Evolutionary conservation across 106 monocot genomes (phyloP).

Genomic region (Dactylorhiza incarnata): DNA sequence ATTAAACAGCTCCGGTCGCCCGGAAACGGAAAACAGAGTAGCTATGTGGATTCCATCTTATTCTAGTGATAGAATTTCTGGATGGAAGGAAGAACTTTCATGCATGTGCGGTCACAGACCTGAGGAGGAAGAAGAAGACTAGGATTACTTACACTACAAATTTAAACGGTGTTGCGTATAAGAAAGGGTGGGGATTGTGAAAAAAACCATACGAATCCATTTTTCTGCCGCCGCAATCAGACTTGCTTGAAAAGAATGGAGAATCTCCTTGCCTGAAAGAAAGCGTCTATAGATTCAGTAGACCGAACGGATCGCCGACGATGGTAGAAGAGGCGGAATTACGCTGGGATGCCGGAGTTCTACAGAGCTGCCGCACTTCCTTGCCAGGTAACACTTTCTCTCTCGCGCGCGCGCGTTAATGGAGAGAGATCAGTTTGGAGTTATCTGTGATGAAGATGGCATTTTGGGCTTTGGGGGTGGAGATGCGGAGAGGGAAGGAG

Average conservation of each 20-base stretch:
- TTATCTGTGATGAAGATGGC: background rate
- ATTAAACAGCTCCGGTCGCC: background rate
- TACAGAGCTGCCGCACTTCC: background rate
- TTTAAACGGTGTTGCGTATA: background rate
- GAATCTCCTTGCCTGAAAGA: background rate
- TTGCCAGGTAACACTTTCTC: background rate
- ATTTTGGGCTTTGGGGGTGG: background rate
- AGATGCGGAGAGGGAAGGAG: background rate
- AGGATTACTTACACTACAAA: background rate
- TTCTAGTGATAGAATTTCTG: no score
- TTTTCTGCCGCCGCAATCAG: no score
- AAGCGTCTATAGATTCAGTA: background rate
- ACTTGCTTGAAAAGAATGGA: no score
- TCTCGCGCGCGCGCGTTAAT: no score
- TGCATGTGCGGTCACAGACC: background rate
- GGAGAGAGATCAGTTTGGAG: background rate
- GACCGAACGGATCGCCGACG: constrained; percentile 1
- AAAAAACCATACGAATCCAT: background rate
- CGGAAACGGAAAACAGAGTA: background rate
- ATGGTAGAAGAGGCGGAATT: background rate
- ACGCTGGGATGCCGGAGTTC: background rate
- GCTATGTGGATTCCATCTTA: no score
- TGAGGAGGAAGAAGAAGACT: background rate
- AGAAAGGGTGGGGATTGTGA: background rate
- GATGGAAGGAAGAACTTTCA: no score